Evolutionary conservation across 192 early-diverging fungal species (phyloP).

Genomic region (Gamsiella multidivaricata): DNA sequence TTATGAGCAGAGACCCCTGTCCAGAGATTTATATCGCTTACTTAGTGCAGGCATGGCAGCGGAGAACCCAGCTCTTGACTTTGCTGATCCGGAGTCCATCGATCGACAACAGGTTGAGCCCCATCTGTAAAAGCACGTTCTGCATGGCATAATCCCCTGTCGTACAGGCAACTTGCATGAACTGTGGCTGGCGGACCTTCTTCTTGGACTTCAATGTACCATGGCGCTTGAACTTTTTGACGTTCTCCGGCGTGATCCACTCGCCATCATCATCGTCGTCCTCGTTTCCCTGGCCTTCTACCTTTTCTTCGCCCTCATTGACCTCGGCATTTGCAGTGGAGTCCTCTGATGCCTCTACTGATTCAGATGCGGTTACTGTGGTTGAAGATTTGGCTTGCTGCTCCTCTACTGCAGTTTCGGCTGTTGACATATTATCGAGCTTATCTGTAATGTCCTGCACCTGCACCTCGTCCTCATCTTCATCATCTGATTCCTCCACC

Average conservation of each 20-base stretch:
- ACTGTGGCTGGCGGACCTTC: constrained; percentile 25
- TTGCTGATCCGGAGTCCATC: constrained; percentile 83
- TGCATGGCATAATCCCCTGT: constrained; percentile 97
- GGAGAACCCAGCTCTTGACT: constrained; percentile 89
- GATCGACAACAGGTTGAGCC: constrained; percentile 81
- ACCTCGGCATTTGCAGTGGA: background rate
- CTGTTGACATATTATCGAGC: constrained; percentile 37
- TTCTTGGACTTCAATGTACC: constrained; percentile 62
- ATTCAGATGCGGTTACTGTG: background rate
- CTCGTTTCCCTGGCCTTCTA: constrained; percentile 36
- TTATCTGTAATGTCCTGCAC: constrained; percentile 37
- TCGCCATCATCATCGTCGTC: constrained; percentile 74
- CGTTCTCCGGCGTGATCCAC: constrained; percentile 95
- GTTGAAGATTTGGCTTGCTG: background rate
- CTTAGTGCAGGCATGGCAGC: constrained; percentile 95
- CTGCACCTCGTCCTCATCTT: constrained; percentile 10
- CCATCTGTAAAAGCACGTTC: constrained; percentile 96
- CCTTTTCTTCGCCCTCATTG: background rate
- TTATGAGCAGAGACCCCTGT: background rate
- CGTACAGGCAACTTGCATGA: constrained; percentile 86
- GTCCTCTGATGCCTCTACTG: background rate
- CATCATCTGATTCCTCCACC: constrained; percentile 38
- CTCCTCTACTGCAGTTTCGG: background rate
- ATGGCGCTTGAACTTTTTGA: constrained; percentile 74
- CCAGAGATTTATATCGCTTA: constrained; percentile 39